Conservation (phyloP, 2,329 filamentous ascomycete genomes). For the Arthrobotrys pseudoclavata region DNA sequence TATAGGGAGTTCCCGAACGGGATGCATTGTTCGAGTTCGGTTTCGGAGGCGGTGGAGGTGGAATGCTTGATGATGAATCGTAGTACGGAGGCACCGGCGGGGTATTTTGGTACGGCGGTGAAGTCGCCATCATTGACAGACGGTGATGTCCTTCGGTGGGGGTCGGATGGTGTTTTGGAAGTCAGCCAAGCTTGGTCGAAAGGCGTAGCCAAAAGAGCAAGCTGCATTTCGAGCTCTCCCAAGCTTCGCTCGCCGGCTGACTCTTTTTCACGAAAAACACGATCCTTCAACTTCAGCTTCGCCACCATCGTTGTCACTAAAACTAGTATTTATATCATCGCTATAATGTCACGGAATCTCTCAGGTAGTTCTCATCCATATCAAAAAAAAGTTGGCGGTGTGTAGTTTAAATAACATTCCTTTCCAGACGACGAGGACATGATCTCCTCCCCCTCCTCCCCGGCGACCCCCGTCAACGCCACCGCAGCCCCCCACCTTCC, state of each 20-base stretch:
- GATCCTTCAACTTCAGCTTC: constrained; percentile 20
- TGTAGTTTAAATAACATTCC: not conserved
- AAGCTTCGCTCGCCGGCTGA: constrained; percentile 8
- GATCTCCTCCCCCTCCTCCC: constrained; percentile 58
- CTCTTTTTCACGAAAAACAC: no score
- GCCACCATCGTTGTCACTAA: not conserved
- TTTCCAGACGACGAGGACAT: constrained; percentile 55
- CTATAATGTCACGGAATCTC: constrained; percentile 51
- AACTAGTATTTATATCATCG: not conserved
- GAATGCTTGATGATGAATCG: constrained; percentile 64
- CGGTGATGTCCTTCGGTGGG: constrained; percentile 3
- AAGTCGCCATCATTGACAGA: constrained; percentile 35
- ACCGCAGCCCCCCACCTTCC: constrained; percentile 50
- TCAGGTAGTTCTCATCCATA: constrained; percentile 29
- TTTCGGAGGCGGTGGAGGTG: constrained; percentile 80
- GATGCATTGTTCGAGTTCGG: constrained; percentile 76
- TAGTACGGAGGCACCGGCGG: constrained; percentile 61
- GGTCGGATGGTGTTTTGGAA: not conserved
- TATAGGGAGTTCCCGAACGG: constrained; percentile 75
- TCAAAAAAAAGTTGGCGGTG: no score
- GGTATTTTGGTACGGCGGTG: constrained; percentile 34
- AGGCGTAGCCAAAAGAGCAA: constrained; percentile 10
- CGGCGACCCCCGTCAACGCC: constrained; percentile 51
- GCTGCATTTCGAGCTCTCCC: not conserved
- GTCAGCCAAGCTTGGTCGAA: not conserved